phyloP scores from a whole-genome alignment of 352 stramenopile genomes.

The Phytophthora podocarpi region DNA sequence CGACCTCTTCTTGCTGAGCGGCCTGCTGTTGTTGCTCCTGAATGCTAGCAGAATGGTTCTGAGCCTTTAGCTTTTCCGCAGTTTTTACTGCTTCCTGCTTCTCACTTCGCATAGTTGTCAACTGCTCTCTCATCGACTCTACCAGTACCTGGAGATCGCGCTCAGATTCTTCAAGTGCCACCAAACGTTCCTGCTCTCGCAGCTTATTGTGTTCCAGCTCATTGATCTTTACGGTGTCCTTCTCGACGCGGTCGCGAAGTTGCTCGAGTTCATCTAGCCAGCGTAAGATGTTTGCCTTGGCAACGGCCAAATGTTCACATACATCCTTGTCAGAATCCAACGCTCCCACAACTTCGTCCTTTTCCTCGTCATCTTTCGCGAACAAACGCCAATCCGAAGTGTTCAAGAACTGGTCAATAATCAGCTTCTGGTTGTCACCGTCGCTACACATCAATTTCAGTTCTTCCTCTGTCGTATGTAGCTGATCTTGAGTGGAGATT shows the following conservation, averaged over 20 bases:
- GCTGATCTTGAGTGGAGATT: conserved; percentile 15
- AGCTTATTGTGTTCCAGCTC: conserved; percentile 23
- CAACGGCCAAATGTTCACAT: conserved; percentile 15
- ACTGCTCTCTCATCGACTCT: conserved; percentile 32
- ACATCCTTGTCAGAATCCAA: conserved; percentile 9
- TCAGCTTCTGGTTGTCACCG: conserved; percentile 10
- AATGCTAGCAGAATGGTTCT: conserved; percentile 25
- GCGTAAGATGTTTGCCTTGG: conserved; percentile 12
- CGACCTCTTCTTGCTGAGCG: conserved; percentile 32
- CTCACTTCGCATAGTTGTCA: conserved; percentile 18
- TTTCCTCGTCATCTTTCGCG: conserved; percentile 19
- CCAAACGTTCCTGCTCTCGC: conserved; percentile 17
- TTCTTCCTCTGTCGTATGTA: conserved; percentile 15
- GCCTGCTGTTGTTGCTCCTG: conserved; percentile 30
- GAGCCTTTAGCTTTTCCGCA: conserved; percentile 16
- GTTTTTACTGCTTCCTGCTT: conserved; percentile 21
- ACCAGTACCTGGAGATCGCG: conserved; percentile 24
- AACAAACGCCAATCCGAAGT: conserved; percentile 32
- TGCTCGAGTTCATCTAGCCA: conserved; percentile 34
- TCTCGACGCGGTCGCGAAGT: conserved; percentile 10
- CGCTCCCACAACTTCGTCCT: neutral
- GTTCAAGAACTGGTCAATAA: conserved; percentile 27
- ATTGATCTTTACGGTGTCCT: conserved; percentile 13
- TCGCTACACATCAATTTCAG: conserved; percentile 12
- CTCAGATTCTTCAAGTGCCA: conserved; percentile 18